Evolutionary conservation across 345 rosid genomes (phyloP).

Genomic region (Heritiera littoralis): DNA sequence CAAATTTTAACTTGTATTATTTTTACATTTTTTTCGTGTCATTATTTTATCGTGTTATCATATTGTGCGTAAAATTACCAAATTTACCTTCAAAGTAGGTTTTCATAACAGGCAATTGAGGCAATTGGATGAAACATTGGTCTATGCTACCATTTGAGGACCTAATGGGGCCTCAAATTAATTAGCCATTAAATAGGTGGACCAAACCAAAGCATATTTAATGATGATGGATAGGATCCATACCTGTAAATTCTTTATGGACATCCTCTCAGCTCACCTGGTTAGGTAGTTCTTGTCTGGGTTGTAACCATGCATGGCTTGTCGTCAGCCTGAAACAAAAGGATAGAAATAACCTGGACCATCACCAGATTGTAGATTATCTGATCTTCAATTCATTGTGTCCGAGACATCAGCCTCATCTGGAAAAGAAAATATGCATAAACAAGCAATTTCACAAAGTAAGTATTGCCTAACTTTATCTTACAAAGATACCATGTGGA

Average conservation of each 20-base stretch:
- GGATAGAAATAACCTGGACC: neutral
- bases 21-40: too few species aligned
- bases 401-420: neutral
- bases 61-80: too few species aligned
- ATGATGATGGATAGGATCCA: neutral
- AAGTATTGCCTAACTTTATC: conserved; percentile 9
- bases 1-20: too few species aligned
- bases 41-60: too few species aligned
- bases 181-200: conserved; percentile 17
- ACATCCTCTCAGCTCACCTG: neutral
- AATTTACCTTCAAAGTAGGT: too few species aligned
- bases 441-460: neutral
- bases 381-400: neutral
- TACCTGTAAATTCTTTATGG: conserved; percentile 7
- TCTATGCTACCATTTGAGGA: neutral
- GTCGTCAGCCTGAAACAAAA: neutral
- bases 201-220: neutral
- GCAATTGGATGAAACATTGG: neutral
- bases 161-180: neutral
- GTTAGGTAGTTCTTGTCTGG: conserved; percentile 5
- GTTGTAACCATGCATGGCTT: neutral
- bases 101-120: neutral
- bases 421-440: neutral
- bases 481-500: neutral
- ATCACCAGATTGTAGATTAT: neutral